These are phyloP conservation scores for Akanthomyces lecanii DNA, from an alignment of 2,329 filamentous ascomycete species.

Conservation along the genomic window DNA sequence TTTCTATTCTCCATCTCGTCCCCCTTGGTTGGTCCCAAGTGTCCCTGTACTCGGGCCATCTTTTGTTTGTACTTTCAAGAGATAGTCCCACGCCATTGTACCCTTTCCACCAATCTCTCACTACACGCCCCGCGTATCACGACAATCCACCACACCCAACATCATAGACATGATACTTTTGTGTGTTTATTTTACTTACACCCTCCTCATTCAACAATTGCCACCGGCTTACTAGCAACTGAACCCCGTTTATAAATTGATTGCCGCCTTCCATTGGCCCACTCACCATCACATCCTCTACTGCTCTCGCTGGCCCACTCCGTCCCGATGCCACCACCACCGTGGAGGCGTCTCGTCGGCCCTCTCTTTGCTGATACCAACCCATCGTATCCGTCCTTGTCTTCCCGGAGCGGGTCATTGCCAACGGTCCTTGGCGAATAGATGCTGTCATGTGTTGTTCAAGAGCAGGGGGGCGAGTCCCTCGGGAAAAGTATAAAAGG, in stretches of 20 bases:
- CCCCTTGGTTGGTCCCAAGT: not conserved
- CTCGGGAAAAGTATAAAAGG: conserved; percentile 60
- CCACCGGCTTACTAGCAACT: not conserved
- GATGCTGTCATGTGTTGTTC: conserved; percentile 40
- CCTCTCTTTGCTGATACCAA: conserved; percentile 29
- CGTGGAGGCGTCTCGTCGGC: conserved; percentile 19
- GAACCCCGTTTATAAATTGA: not conserved
- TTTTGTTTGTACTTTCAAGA: not conserved
- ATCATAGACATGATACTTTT: not conserved
- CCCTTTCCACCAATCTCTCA: not conserved
- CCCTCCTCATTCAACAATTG: conserved; percentile 20
- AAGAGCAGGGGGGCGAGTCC: conserved; percentile 32
- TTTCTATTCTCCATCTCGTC: conserved; percentile 7
- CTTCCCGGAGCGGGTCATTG: conserved; percentile 40
- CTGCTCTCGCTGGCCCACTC: conserved; percentile 19
- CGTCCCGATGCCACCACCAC: not conserved
- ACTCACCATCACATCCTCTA: not conserved
- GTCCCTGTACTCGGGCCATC: not conserved
- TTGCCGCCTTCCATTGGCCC: not conserved
- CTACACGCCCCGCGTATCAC: not conserved
- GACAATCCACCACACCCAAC: not conserved
- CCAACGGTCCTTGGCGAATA: conserved; percentile 38
- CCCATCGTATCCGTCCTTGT: conserved; percentile 31
- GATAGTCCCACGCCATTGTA: not conserved
- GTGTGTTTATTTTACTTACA: conserved; percentile 17